Percentiles rank a stretch among this genome's conserved stretches.
Conservation (phyloP, 345 rosid species). For the Boechera divaricarpa region DNA sequence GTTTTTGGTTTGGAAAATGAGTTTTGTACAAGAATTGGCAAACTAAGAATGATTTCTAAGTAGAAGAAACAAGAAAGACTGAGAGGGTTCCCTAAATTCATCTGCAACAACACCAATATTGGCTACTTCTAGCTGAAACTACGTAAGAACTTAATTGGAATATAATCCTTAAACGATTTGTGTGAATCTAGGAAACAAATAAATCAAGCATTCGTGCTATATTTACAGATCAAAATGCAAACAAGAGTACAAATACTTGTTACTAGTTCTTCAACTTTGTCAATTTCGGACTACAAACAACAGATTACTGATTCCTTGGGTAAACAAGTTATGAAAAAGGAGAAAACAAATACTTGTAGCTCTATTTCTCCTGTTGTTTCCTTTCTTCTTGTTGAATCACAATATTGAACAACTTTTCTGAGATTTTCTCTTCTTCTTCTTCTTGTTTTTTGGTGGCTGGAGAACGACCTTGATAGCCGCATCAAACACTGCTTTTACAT, state of each 20-base stretch:
- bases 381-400: slow-evolving; percentile 43
- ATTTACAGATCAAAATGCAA: slow-evolving; percentile 37
- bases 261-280: slow-evolving; percentile 22
- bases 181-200: not conserved
- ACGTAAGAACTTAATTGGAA: not conserved
- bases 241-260: slow-evolving; percentile 31
- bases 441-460: slow-evolving; percentile 87
- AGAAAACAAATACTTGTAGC: not conserved
- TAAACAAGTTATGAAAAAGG: slow-evolving; percentile 23
- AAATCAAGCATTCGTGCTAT: slow-evolving; percentile 6
- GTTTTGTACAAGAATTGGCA: not conserved
- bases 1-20: not conserved
- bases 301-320: slow-evolving; percentile 22
- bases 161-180: not conserved
- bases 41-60: not conserved
- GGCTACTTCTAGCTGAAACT: not conserved
- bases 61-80: not conserved
- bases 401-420: slow-evolving; percentile 78
- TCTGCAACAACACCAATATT: not conserved
- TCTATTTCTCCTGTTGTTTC: slow-evolving; percentile 1
- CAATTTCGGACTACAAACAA: slow-evolving; percentile 45
- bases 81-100: not conserved
- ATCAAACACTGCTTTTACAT: slow-evolving; percentile 87
- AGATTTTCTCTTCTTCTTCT: slow-evolving; percentile 70
- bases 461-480: slow-evolving; percentile 91